Evolutionary conservation across 2,329 filamentous ascomycete genomes (phyloP).

Genomic region (Oidium heveae): DNA sequence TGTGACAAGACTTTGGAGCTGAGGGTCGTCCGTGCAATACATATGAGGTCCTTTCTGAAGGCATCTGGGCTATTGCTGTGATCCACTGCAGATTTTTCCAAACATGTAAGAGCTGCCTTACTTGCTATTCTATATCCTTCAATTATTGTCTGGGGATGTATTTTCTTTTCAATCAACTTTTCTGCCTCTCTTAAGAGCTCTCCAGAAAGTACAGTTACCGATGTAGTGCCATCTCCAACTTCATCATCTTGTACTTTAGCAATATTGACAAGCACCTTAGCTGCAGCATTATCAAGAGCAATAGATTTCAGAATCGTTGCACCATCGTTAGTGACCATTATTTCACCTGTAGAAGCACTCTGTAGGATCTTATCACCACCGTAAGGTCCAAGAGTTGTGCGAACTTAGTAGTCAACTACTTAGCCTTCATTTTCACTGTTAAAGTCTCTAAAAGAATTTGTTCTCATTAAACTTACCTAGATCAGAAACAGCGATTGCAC

Average conservation of each 20-base stretch:
- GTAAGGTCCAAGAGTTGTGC: conserved; percentile 90
- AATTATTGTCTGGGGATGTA: conserved; percentile 97
- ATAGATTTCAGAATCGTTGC: conserved; percentile 97
- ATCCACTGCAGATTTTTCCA: conserved; percentile 68
- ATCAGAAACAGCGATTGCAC: conserved; percentile 91
- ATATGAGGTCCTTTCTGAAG: conserved; percentile 71
- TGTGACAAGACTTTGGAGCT: conserved; percentile 94
- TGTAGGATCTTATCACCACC: conserved; percentile 49
- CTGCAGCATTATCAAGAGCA: conserved; percentile 90
- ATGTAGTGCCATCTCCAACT: conserved; percentile 92
- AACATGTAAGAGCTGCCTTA: conserved; percentile 57
- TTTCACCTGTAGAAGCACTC: conserved; percentile 88
- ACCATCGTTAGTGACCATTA: conserved; percentile 97
- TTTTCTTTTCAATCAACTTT: conserved; percentile 92
- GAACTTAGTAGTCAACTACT: conserved; percentile 27
- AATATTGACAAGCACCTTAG: conserved; percentile 96
- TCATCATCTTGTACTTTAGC: conserved; percentile 99
- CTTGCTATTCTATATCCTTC: conserved; percentile 97
- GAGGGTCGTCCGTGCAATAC: conserved; percentile 82
- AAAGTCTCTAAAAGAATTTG: background rate
- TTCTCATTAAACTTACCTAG: conserved; percentile 19
- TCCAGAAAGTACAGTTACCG: conserved; percentile 84
- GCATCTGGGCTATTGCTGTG: conserved; percentile 61
- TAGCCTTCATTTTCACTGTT: background rate
- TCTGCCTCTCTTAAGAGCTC: conserved; percentile 91